Base-by-base conservation (phyloP, 179 eudicot genomes). In the Silene coronaria region DNA sequence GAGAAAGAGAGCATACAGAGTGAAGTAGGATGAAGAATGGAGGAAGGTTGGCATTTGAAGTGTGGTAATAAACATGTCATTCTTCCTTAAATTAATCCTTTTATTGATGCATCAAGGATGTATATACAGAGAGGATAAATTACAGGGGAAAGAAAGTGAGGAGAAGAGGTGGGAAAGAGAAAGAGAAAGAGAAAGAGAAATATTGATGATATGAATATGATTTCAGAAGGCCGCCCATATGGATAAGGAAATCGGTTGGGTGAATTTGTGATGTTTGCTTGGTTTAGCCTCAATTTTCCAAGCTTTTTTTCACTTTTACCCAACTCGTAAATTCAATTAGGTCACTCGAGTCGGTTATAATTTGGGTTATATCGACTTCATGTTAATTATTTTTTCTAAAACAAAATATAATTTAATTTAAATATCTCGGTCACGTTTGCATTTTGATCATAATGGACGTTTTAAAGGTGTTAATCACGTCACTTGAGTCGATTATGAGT, bases 51-150 rank as follows among this genome's bases (percentile, higher is more conserved):
- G 78, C 89, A 88, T 85, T 85, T 87, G 88, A 90, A 88, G 45
- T 90, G 96, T 11, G 92, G 92, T 81, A 90, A 72, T 75, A 90
- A 70, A 81, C 90, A 90, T 65, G 96, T 78, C 84, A 81, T 81
- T 72, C 70, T 81, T 74, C 77, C 63, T 46, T 14, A 5, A 6
- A 1, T 48, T 6, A 13, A 28, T 28, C 26, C 30, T 66, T 46
- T 4, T 60, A 36, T 3, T 23, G 30, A 61, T 70, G 69, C 32
- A 26, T 5, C 51, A 70, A 59, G 6, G 70, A 2, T 27, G 26
- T 72, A 59, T 14, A 63, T 23, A 34, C 24, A 30, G 60, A 30
- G 60, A 34, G 51, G 17, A 19, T 19, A 30, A 13, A 30, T 24
- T 4, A 65, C 48, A 34, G 53, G 23, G 22, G 17, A 5, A 65